Evolutionary conservation across 2,329 filamentous ascomycete species (phyloP).

Genomic region (Exophiala spinifera): DNA sequence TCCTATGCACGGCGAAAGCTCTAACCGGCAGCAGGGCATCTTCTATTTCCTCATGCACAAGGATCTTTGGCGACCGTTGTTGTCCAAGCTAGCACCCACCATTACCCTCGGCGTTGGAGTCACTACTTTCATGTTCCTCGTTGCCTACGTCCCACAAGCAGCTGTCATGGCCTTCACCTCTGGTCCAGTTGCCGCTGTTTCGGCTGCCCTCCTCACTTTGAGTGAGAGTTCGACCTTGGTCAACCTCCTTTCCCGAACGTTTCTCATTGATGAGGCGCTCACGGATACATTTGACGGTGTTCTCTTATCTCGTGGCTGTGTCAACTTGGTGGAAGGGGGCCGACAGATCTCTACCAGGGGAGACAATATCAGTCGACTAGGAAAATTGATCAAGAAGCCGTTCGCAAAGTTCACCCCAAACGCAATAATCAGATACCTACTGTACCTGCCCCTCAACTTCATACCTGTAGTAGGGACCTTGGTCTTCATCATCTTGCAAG

Average conservation of each 20-base stretch:
- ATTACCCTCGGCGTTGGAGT: conserved; percentile 69
- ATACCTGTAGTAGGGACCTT: conserved; percentile 84
- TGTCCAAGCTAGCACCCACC: conserved; percentile 57
- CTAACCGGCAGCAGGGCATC: conserved; percentile 49
- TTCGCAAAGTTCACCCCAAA: conserved; percentile 52
- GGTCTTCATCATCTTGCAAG: conserved; percentile 75
- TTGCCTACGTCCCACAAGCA: conserved; percentile 82
- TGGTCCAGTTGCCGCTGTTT: conserved; percentile 65
- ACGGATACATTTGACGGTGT: conserved; percentile 85
- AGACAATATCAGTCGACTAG: conserved; percentile 55
- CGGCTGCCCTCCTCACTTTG: conserved; percentile 57
- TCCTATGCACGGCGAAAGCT: neutral
- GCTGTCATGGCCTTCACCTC: conserved; percentile 80
- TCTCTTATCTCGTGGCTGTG: conserved; percentile 54
- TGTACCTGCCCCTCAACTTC: conserved; percentile 89
- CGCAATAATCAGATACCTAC: conserved; percentile 71
- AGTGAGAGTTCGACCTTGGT: conserved; percentile 55
- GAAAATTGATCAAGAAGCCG: conserved; percentile 55
- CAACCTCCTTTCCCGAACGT: conserved; percentile 60
- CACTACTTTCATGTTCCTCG: conserved; percentile 76
- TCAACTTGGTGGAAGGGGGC: conserved; percentile 67
- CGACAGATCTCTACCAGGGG: conserved; percentile 62
- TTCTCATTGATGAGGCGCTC: conserved; percentile 76
- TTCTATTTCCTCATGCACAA: conserved; percentile 58
- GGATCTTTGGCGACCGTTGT: conserved; percentile 58